A percentile compares a stretch with the other conserved stretches of the same genome.
These are phyloP conservation scores for Aspergillus calidoustus DNA, from an alignment of 2,329 filamentous ascomycete genomes.

Conservation along the genomic window DNA sequence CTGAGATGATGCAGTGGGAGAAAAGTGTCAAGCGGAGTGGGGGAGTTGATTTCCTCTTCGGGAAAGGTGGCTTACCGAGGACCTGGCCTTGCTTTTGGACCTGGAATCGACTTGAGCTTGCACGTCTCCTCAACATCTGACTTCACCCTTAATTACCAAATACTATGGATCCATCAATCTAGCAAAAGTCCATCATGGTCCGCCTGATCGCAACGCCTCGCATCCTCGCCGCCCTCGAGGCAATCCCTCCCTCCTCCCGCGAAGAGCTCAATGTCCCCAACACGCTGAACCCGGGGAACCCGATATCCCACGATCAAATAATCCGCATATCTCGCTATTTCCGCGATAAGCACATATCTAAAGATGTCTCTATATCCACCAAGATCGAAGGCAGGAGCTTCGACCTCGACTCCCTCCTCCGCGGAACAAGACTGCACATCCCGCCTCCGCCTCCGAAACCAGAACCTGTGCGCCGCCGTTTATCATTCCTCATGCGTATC, in stretches of 20 bases:
- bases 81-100: background rate
- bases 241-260: constrained; percentile 37
- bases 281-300: constrained; percentile 32
- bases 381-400: constrained; percentile 52
- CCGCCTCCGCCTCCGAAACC: constrained; percentile 81
- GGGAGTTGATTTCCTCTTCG: constrained; percentile 31
- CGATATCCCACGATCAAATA: constrained; percentile 49
- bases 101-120: constrained; percentile 1
- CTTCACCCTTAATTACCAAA: background rate
- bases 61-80: constrained; percentile 23
- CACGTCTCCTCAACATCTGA: background rate
- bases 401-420: constrained; percentile 75
- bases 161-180: background rate
- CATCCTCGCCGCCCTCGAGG: constrained; percentile 46
- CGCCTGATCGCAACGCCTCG: constrained; percentile 44
- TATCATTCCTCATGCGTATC: background rate
- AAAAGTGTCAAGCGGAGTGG: constrained; percentile 20
- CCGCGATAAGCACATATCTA: constrained; percentile 16
- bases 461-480: constrained; percentile 65
- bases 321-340: constrained; percentile 42
- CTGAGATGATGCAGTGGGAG: constrained; percentile 6
- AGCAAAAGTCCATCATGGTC: constrained; percentile 42
- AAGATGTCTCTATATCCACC: background rate
- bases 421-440: constrained; percentile 72
- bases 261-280: constrained; percentile 41